These are phyloP conservation scores for Chrysosporium queenslandicum DNA, from an alignment of 2,329 filamentous ascomycete genomes.

Conservation along the genomic window DNA sequence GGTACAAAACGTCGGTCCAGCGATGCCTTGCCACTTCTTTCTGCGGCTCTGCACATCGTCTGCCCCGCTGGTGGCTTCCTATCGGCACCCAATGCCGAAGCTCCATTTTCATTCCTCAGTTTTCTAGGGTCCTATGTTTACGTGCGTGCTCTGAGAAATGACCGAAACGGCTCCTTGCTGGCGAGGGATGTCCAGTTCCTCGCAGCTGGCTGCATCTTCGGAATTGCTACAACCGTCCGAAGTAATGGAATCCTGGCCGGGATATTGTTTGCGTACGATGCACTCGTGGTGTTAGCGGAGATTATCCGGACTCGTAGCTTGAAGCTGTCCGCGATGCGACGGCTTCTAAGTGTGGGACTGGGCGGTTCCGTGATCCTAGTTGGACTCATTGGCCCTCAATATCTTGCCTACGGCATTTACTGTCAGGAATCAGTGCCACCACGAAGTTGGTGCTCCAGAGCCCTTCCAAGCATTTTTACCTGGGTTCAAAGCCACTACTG, in stretches of 20 bases:
- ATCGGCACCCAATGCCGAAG: constrained; percentile 75
- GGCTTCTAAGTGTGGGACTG: constrained; percentile 50
- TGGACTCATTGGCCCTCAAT: constrained; percentile 63
- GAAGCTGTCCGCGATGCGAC: constrained; percentile 37
- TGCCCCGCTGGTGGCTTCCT: constrained; percentile 86
- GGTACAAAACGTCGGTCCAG: constrained; percentile 23
- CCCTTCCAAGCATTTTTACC: constrained; percentile 77
- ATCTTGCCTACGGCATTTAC: constrained; percentile 61
- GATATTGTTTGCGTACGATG: constrained; percentile 59
- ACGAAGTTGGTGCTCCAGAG: constrained; percentile 63
- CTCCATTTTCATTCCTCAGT: constrained; percentile 65
- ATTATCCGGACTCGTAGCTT: constrained; percentile 31
- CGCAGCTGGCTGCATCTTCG: constrained; percentile 58
- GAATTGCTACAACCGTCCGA: constrained; percentile 61
- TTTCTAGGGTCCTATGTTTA: constrained; percentile 66
- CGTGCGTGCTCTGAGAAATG: constrained; percentile 37
- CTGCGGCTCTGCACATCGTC: constrained; percentile 66
- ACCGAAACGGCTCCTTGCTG: constrained; percentile 21
- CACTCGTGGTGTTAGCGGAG: constrained; percentile 35
- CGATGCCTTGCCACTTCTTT: constrained; percentile 42
- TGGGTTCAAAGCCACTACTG: constrained; percentile 89
- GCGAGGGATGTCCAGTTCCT: constrained; percentile 45
- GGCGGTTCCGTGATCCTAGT: constrained; percentile 58
- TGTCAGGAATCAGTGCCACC: constrained; percentile 40
- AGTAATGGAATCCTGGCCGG: constrained; percentile 83